Evolutionary conservation across 2,329 filamentous ascomycete genomes (phyloP), one percentile per base, ranked within the genome.

Genomic region (Juglanconis juglandina): DNA sequence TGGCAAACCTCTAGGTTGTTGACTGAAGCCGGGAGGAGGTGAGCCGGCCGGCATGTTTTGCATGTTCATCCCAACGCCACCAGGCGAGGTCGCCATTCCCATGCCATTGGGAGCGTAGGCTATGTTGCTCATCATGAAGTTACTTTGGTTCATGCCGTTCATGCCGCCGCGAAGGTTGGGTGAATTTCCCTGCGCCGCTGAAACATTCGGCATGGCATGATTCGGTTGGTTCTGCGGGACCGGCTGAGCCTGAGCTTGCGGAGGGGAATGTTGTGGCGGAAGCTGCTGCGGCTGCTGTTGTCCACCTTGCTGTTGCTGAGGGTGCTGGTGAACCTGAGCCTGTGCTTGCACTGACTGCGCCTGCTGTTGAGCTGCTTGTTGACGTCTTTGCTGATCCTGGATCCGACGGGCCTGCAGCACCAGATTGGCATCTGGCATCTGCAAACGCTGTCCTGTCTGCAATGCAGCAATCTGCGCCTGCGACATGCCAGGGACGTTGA

Each of bases 391-490:
- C 67, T 87, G 84, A 67, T 89, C 86, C 10, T 88, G 81, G 47
- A 90, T 85, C 48, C 85, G 83, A 58, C 87, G 85, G 14, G 87
- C 83, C 67, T 89, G 87, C 66, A 88, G 76, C 66, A 87, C 79
- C 51, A 87, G 72, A 58, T 79, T 80, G 33, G 83, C 75, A 62
- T 87, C 83, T 3, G 76, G 72, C 66, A 81, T 74, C 2, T 85
- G 82, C 77, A 91, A 82, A 58, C 88, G 82, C 56, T 84, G 80
- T 64, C 88, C 82, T 5, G 76, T 77, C 63, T 82, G 77, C 39
- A 81, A 76, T 14, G 81, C 80, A 67, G 89, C 87, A 77, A 91
- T 82, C 65, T 89, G 89, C 32, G 88, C 87, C 70, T 90, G 88
- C 10, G 58, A 53, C 32, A 90, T 80, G 50, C 83, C 83, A 39